A percentile compares a stretch with the other conserved stretches of the same genome.
Conservation (phyloP, 2,329 filamentous ascomycete species). For the Arthrobotrys megalospora region DNA sequence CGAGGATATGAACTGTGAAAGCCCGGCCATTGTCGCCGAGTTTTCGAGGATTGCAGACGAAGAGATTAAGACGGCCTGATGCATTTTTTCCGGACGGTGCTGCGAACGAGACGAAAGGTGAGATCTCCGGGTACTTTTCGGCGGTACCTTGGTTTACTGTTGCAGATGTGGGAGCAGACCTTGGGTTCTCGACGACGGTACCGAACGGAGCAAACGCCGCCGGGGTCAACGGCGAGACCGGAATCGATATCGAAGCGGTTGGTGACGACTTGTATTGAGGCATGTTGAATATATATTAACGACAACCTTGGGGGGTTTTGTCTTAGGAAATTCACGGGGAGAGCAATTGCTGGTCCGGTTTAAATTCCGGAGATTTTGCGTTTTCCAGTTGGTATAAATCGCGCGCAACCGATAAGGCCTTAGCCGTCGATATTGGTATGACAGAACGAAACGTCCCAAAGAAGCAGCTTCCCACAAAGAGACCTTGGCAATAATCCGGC, state of each 20-base stretch:
- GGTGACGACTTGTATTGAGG: constrained; percentile 51
- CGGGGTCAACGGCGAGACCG: constrained; percentile 77
- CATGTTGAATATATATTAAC: constrained; percentile 8
- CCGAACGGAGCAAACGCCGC: constrained; percentile 83
- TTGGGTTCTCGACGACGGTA: constrained; percentile 82
- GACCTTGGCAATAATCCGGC: not conserved
- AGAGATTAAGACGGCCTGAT: constrained; percentile 84
- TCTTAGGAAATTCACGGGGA: not conserved
- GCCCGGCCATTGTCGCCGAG: constrained; percentile 67
- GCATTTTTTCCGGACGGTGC: constrained; percentile 72
- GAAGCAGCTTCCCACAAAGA: constrained; percentile 6
- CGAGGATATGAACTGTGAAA: constrained; percentile 81
- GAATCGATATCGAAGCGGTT: constrained; percentile 67
- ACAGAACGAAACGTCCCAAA: constrained; percentile 4
- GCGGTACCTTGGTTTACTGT: constrained; percentile 88
- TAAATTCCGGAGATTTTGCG: constrained; percentile 5
- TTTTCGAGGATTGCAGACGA: constrained; percentile 81
- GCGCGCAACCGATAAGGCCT: constrained; percentile 20
- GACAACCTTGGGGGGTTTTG: not conserved
- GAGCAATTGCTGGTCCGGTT: not conserved
- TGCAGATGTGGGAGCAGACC: constrained; percentile 68
- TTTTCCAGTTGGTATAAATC: constrained; percentile 3
- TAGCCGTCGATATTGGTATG: constrained; percentile 6
- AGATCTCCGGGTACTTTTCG: constrained; percentile 86
- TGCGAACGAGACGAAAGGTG: constrained; percentile 78